These are phyloP conservation scores for Hypoxylon sp. DNA, from an alignment of 2,329 filamentous ascomycete genomes.

Conservation along the genomic window DNA sequence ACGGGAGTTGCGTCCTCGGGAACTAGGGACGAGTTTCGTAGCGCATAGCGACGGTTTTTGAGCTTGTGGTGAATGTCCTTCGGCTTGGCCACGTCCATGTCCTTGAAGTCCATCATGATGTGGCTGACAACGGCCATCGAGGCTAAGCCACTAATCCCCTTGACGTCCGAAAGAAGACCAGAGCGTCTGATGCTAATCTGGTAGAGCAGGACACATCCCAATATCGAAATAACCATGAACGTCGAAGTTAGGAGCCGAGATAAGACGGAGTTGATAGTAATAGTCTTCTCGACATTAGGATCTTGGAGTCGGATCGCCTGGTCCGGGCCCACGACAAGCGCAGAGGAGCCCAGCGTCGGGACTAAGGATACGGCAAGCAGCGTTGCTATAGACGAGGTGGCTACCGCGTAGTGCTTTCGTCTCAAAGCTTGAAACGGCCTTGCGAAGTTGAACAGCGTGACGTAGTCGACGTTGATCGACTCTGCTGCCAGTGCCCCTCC, in stretches of 20 bases:
- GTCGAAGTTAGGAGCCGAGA: constrained; percentile 73
- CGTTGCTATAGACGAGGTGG: constrained; percentile 75
- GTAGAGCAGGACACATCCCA: constrained; percentile 71
- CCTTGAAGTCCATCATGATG: constrained; percentile 81
- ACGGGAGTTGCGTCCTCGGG: constrained; percentile 69
- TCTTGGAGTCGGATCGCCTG: constrained; percentile 61
- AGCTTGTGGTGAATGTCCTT: constrained; percentile 77
- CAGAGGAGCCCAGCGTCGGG: constrained; percentile 77
- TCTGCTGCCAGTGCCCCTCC: constrained; percentile 73
- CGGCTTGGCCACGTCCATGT: constrained; percentile 77
- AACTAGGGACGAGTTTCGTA: constrained; percentile 79
- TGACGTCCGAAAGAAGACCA: constrained; percentile 77
- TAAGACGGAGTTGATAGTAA: constrained; percentile 70
- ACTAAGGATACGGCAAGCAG: constrained; percentile 77
- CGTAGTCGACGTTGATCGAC: constrained; percentile 81
- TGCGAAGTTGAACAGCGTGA: constrained; percentile 76
- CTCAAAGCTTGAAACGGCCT: constrained; percentile 74
- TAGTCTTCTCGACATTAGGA: constrained; percentile 64
- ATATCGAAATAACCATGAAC: constrained; percentile 70
- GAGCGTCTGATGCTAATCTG: constrained; percentile 74
- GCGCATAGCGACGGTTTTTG: constrained; percentile 76
- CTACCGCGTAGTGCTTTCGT: constrained; percentile 77
- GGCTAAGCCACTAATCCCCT: constrained; percentile 80
- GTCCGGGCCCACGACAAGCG: constrained; percentile 70
- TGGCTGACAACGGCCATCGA: constrained; percentile 82